Base-by-base conservation (phyloP, 208 protist genomes). In the Crithidia thermophila region DNA sequence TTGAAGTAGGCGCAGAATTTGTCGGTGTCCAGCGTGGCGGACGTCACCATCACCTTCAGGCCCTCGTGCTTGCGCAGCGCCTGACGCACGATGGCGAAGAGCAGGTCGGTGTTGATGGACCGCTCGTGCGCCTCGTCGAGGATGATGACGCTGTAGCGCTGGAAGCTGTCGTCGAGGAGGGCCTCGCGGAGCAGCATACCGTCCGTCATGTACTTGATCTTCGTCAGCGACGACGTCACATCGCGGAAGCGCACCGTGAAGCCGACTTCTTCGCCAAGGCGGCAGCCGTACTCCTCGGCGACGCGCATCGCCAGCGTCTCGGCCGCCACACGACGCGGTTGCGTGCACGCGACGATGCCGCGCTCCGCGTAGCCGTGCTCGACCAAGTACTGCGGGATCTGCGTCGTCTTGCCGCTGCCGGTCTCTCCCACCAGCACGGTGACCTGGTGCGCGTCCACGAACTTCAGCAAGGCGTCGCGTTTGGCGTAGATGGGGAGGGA, bases 61-160 rank as follows among this genome's bases (percentile, higher is more conserved):
- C 94, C 89, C 7, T 85, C 82, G 47, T 98, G 84, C 79, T 91
- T 91, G 37, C 80, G 72, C 51, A 91, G 74, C n/a, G 92, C 79
- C 31, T 94, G 86, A 86, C 99, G 99, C 20, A 99, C 86, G 63
- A 99, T 90, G 23, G 95, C 98, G 81, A 99, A 99, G 20, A 99
- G 82, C 4, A 99, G 91, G 79, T 99, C 99, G 0, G 99, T 99
- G 79, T 98, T 93, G 61, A 99, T 97, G 21, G 98, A 99, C 20
- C 99, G 82, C 87, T 99, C 99, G 76, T 99, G 99, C 0, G 99
- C 99, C 85, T 99, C 99, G 82, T 99, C 99, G 6, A 99, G 89
- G 56, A 99, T 99, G 66, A 99, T 98, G 37, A 99, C 90, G 59
- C 88, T 94, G 82, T 99, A 99, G 30, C 93, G 82, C 59, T 82